A percentile compares a stretch with the other conserved stretches of the same genome.
Evolutionary conservation across 306 rosid species (phyloP).

Genomic region (Begonia masoniana): DNA sequence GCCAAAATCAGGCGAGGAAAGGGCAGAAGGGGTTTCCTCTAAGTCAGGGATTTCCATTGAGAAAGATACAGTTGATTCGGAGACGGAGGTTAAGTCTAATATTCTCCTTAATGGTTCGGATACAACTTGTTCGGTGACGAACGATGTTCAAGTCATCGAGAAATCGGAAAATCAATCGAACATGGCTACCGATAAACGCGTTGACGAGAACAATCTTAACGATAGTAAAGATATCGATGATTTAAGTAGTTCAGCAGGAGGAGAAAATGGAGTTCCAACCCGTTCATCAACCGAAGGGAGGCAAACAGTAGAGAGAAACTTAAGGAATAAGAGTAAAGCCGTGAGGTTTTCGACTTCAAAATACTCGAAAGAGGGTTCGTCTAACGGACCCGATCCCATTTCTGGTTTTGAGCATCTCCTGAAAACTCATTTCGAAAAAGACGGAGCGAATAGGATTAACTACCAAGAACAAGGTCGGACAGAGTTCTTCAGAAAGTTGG

Average conservation of each 20-base stretch:
- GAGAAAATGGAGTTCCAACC: conserved; percentile 24
- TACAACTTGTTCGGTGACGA: conserved; percentile 28
- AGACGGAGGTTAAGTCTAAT: conserved; percentile 35
- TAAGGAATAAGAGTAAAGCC: conserved; percentile 24
- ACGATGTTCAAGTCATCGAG: conserved; percentile 18
- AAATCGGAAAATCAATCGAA: conserved; percentile 18
- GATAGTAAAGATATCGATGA: conserved; percentile 21
- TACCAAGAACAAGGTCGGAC: conserved; percentile 77
- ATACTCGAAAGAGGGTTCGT: conserved; percentile 50
- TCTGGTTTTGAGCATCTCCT: conserved; percentile 32
- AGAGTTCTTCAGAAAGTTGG: conserved; percentile 80
- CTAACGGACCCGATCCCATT: conserved; percentile 29
- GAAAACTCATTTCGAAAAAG: conserved; percentile 31
- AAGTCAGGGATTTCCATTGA: conserved; percentile 33
- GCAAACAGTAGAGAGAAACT: conserved; percentile 42
- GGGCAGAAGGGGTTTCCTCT: conserved; percentile 27
- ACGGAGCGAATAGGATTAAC: conserved; percentile 38
- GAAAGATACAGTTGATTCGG: conserved; percentile 35
- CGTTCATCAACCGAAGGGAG: conserved; percentile 11
- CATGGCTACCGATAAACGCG: conserved; percentile 20
- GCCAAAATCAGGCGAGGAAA: conserved; percentile 55
- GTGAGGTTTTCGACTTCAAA: conserved; percentile 54
- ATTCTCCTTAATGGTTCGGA: conserved; percentile 22
- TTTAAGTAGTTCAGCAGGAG: conserved; percentile 26
- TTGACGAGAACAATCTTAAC: conserved; percentile 22